These are phyloP conservation scores for Neoboletus brunneissimus DNA, from an alignment of 768 basidiomycete species.

Conservation along the genomic window DNA sequence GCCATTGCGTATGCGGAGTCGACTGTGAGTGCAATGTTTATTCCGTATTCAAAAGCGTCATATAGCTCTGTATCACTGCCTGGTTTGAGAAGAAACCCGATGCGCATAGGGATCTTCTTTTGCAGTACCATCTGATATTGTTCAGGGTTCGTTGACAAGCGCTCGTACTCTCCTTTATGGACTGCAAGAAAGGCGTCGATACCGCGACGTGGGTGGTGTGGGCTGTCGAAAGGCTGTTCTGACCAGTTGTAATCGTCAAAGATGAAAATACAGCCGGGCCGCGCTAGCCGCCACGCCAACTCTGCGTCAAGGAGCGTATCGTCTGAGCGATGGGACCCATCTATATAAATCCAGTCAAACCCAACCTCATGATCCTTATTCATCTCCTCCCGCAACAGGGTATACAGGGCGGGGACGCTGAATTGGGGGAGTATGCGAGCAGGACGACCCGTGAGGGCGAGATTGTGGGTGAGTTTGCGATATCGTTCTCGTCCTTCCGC, in stretches of 20 bases:
- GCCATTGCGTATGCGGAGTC: conserved; percentile 47
- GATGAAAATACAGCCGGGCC: conserved; percentile 48
- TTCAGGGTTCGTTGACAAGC: conserved; percentile 33
- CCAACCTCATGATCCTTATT: conserved; percentile 32
- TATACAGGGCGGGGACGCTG: conserved; percentile 51
- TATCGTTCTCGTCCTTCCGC: conserved; percentile 46
- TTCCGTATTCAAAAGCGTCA: conserved; percentile 41
- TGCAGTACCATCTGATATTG: conserved; percentile 53
- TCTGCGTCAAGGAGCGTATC: conserved; percentile 63
- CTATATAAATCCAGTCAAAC: conserved; percentile 59
- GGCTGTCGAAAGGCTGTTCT: conserved; percentile 44
- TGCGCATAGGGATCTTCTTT: conserved; percentile 50
- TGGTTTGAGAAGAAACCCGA: conserved; percentile 41
- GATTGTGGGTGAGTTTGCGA: conserved; percentile 45
- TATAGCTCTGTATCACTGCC: neutral
- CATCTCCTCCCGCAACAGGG: conserved; percentile 47
- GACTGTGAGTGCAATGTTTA: conserved; percentile 45
- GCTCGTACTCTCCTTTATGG: conserved; percentile 48
- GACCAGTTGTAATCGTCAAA: conserved; percentile 61
- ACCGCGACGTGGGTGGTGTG: conserved; percentile 54
- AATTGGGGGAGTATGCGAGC: conserved; percentile 50
- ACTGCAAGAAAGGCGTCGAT: conserved; percentile 54
- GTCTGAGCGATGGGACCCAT: conserved; percentile 58
- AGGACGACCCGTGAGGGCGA: conserved; percentile 41
- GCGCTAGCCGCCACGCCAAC: conserved; percentile 53